Evolutionary conservation across 768 basidiomycete species (phyloP), one percentile per base, ranked within the genome.

Genomic region (Coprinopsis marcescibilis): DNA sequence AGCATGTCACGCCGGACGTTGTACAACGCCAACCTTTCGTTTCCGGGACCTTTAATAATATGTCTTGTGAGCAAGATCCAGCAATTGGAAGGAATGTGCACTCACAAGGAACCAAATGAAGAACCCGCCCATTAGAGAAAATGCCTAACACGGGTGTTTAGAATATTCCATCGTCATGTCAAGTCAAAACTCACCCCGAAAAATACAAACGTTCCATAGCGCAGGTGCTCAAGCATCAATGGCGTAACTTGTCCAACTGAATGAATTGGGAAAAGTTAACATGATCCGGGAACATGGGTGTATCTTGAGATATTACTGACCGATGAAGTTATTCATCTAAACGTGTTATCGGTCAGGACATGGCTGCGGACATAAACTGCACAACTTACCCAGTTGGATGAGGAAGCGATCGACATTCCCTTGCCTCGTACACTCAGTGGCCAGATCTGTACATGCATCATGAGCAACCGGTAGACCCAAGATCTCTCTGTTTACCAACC

Each of bases 251-350:
- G 69, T 8, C 77, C 80, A 46, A 81, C 77, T 71, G 42, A 29
- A 21, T 30, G 34, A 25, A 19, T 21, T 23, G 40, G 14, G 4
- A 23, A 23, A 11, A 12, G 27, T 15, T 50, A 6, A 7, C 41
- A 19, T 26, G 11, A n/a, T 11, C 15, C 24, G 33, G 13, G 32
- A 8, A 14, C 30, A 25, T n/a, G 15, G 23, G 27, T 21, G 29
- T 23, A 11, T 41, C 37, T 6, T 38, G 15, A 56, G 74, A 47
- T 48, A 77, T n/a, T n/a, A n/a, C n/a, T n/a, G n/a, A n/a, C 76
- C 78, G 54, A 85, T 85, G 60, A 84, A 85, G 58, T 84, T 85
- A 61, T 85, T 84, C 83, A 85, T 84, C 81, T 81, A 56, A 12
- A 34, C 8, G n/a, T n/a, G n/a, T n/a, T n/a, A n/a, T n/a, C n/a